These are phyloP conservation scores for Trifolium subterraneum DNA, from an alignment of 306 rosid species.

Conservation along the genomic window DNA sequence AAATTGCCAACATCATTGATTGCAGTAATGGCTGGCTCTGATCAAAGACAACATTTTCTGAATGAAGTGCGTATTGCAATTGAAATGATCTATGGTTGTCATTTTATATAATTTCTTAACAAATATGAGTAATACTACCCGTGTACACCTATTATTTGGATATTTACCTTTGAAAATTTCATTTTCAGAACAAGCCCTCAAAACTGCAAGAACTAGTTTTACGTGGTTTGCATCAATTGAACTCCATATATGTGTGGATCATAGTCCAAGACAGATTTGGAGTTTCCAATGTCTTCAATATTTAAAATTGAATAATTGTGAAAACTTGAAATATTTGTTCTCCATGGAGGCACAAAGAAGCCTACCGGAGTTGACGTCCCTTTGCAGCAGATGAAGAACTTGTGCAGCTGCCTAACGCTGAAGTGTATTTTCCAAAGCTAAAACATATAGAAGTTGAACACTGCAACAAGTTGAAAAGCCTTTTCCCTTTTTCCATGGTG, in stretches of 20 bases:
- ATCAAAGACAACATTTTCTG: neutral
- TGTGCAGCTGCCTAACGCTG: neutral
- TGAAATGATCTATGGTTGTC: too few relatives aligned
- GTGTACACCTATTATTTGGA: too few relatives aligned
- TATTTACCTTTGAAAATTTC: too few relatives aligned
- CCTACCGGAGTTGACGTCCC: neutral
- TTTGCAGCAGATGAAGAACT: neutral
- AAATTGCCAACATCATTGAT: neutral
- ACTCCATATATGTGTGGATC: too few relatives aligned
- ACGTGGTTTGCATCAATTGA: too few relatives aligned
- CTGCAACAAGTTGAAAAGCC: slow-evolving; percentile 4
- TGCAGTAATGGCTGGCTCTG: too few relatives aligned
- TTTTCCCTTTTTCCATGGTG: slow-evolving; percentile 7
- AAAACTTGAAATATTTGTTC: neutral
- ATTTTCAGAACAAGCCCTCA: too few relatives aligned
- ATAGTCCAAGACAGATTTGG: neutral
- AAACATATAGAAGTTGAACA: neutral
- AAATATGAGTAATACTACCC: too few relatives aligned
- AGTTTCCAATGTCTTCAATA: neutral
- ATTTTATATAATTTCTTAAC: too few relatives aligned
- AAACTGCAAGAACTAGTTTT: too few relatives aligned
- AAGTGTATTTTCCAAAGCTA: neutral
- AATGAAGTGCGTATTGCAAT: too few relatives aligned
- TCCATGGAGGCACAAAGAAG: neutral
- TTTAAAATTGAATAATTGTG: neutral